Percentiles rank a stretch among this genome's conserved stretches.
Conservation (phyloP, 2,329 filamentous ascomycete genomes). For the Pseudopithomyces maydicus region DNA sequence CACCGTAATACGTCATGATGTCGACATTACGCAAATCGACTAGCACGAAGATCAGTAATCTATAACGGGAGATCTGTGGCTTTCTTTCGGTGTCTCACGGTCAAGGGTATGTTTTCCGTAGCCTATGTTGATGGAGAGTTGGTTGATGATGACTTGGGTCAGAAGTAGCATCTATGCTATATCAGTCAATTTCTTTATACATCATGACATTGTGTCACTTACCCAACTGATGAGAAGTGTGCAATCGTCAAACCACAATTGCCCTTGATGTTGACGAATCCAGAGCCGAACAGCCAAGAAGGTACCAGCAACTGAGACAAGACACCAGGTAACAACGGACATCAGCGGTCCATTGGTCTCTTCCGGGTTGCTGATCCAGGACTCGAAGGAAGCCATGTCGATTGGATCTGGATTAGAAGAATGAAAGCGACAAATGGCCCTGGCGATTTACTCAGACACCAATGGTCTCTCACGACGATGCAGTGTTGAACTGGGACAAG, state of each 20-base stretch:
- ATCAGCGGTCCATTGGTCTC: constrained; percentile 17
- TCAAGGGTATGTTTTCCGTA: constrained; percentile 18
- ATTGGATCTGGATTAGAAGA: not conserved
- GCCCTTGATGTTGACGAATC: constrained; percentile 17
- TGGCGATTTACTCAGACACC: no score
- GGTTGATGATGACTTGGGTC: constrained; percentile 17
- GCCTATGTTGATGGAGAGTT: constrained; percentile 17
- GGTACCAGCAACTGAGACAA: constrained; percentile 11
- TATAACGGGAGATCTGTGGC: not conserved
- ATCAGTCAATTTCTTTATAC: not conserved
- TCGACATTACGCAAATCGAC: constrained; percentile 12
- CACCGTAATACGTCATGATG: constrained; percentile 14
- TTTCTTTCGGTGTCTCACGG: constrained; percentile 8
- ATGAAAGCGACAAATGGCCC: not conserved
- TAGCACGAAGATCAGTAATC: not conserved
- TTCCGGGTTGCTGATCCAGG: constrained; percentile 15
- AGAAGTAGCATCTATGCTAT: constrained; percentile 12
- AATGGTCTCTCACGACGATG: no score
- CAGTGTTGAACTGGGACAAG: not conserved
- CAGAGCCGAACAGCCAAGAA: constrained; percentile 13
- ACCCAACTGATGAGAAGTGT: constrained; percentile 16
- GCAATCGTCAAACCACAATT: constrained; percentile 19
- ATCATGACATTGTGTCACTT: constrained; percentile 2
- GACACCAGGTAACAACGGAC: constrained; percentile 14
- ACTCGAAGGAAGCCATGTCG: not conserved